Conservation (phyloP, 2,329 filamentous ascomycete genomes). For the Endothia cerciana region DNA sequence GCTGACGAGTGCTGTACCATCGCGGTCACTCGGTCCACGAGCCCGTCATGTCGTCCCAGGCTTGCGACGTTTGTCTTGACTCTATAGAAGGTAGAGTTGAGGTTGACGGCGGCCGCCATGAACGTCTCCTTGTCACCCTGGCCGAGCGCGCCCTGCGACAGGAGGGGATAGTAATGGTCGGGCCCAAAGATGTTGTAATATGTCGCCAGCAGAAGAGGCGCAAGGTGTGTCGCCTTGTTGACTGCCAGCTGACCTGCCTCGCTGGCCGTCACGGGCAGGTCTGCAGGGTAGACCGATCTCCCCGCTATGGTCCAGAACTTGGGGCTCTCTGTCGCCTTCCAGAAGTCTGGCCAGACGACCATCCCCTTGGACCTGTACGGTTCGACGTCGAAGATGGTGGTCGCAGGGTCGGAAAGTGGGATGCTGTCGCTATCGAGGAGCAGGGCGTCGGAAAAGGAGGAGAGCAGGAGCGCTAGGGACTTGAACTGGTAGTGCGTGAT, state of each 20-base stretch:
- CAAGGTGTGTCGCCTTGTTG: constrained; percentile 51
- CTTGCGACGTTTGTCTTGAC: constrained; percentile 40
- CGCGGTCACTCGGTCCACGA: constrained; percentile 32
- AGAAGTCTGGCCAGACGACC: constrained; percentile 62
- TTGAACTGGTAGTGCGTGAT: constrained; percentile 54
- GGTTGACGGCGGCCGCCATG: constrained; percentile 46
- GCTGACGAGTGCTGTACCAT: constrained; percentile 40
- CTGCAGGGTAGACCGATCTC: constrained; percentile 37
- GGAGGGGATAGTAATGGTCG: constrained; percentile 52
- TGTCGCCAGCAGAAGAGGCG: constrained; percentile 51
- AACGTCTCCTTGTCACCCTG: constrained; percentile 56
- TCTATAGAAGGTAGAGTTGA: constrained; percentile 45
- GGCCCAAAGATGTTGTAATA: constrained; percentile 62
- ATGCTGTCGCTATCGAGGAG: constrained; percentile 64
- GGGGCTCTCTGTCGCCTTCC: constrained; percentile 46
- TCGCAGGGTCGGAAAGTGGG: constrained; percentile 42
- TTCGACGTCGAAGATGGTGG: constrained; percentile 51
- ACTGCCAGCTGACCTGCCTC: constrained; percentile 54
- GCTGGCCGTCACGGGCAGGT: constrained; percentile 28
- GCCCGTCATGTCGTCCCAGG: constrained; percentile 40
- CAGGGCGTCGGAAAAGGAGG: constrained; percentile 61
- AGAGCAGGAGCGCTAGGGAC: constrained; percentile 59
- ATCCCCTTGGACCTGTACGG: constrained; percentile 57
- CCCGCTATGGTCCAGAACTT: constrained; percentile 50
- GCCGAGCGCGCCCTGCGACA: constrained; percentile 47